Evolutionary conservation across 1,284 basidiomycete genomes (phyloP).

Genomic region (Trametes polyzona): DNA sequence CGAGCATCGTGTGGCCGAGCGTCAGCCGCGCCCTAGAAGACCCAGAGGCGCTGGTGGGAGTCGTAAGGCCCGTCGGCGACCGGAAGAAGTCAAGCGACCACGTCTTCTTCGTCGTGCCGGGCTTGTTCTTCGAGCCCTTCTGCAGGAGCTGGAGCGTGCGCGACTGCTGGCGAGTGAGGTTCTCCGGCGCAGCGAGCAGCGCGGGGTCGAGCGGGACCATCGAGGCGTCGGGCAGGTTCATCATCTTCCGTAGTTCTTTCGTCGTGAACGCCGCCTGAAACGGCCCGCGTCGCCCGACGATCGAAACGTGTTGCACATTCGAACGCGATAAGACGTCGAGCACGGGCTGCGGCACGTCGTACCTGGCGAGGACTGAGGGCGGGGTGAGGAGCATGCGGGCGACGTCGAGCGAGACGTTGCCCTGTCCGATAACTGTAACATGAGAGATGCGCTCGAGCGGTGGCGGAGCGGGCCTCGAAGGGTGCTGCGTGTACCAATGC

Average conservation of each 20-base stretch:
- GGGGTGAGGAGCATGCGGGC: conserved; percentile 87
- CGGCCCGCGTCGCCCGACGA: conserved; percentile 87
- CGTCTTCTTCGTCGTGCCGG: conserved; percentile 56
- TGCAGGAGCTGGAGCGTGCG: conserved; percentile 69
- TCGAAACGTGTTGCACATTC: conserved; percentile 76
- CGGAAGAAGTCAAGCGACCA: conserved; percentile 88
- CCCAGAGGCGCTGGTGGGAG: conserved; percentile 25
- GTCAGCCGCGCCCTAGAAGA: conserved; percentile 48
- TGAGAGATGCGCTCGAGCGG: conserved; percentile 66
- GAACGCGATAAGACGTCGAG: conserved; percentile 71
- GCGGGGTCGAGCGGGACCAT: conserved; percentile 63
- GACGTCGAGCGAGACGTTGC: conserved; percentile 95
- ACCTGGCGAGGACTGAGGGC: conserved; percentile 63
- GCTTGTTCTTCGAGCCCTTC: conserved; percentile 63
- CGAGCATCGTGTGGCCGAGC: conserved; percentile 65
- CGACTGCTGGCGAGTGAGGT: conserved; percentile 65
- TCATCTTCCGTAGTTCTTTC: conserved; percentile 94
- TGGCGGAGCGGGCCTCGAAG: conserved; percentile 60
- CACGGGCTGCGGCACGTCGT: conserved; percentile 84
- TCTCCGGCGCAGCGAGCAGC: conserved; percentile 46
- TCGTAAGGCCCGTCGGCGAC: conserved; percentile 60
- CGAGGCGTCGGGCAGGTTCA: conserved; percentile 73
- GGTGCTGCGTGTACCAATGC: conserved; percentile 98
- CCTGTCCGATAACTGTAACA: conserved; percentile 90
- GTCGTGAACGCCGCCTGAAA: conserved; percentile 92